These are phyloP conservation scores for Iberis pinnata DNA, from an alignment of 345 rosid genomes.

Conservation along the genomic window DNA sequence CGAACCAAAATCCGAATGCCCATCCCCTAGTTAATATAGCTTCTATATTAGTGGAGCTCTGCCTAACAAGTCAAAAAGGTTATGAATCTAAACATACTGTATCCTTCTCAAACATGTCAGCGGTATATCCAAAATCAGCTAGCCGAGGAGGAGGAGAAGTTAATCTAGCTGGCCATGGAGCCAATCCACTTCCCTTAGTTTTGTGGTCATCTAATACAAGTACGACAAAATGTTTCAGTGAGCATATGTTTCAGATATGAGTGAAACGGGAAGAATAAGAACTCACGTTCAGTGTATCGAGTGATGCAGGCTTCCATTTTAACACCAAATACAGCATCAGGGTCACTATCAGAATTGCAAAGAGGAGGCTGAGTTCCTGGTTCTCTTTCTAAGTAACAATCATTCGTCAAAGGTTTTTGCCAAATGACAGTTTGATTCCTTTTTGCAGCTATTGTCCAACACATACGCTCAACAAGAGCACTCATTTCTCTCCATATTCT, in stretches of 20 bases:
- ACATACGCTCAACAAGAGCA: conserved; percentile 84
- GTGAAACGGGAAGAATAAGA: neutral
- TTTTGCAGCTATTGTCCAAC: conserved; percentile 90
- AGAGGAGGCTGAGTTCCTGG: conserved; percentile 90
- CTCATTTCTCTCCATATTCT: conserved; percentile 97
- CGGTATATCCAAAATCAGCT: conserved; percentile 83
- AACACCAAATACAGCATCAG: conserved; percentile 83
- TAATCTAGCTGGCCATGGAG: conserved; percentile 95
- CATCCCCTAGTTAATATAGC: too few relatives aligned
- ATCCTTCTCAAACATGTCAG: conserved; percentile 83
- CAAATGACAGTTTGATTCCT: conserved; percentile 92
- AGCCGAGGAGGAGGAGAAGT: conserved; percentile 79
- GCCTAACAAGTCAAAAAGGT: neutral
- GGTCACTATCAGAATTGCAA: conserved; percentile 77
- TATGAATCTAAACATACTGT: conserved; percentile 37
- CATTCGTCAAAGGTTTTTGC: conserved; percentile 90
- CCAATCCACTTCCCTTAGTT: conserved; percentile 77
- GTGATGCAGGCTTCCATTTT: conserved; percentile 89
- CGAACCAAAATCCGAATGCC: too few relatives aligned
- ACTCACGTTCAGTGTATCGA: conserved; percentile 79
- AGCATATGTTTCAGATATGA: conserved; percentile 1
- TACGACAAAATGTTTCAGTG: conserved; percentile 2
- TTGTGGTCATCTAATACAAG: conserved; percentile 57
- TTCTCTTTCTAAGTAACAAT: conserved; percentile 73
- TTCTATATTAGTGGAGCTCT: neutral